Base-by-base conservation (phyloP, 331 rosid genomes). In the Quercus lobata region DNA sequence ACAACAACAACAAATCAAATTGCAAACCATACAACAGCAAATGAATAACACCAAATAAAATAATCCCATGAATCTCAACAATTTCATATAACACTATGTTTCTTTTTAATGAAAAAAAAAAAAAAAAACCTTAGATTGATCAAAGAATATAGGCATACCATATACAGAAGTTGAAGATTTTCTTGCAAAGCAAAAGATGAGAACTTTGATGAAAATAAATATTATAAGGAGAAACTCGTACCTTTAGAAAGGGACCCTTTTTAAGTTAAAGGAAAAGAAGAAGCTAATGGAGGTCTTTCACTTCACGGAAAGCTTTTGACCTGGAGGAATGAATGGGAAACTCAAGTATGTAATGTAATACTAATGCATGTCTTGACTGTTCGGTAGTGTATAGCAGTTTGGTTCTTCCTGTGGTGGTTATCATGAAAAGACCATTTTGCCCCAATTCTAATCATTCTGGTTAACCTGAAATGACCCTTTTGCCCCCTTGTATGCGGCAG, bases 231-330 rank as follows among this genome's bases (percentile, higher is more conserved):
- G 55, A 12, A 69, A 53, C 69, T 24, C 55, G 58, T 84, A 73
- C 84, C 74, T 24, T 69, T 44, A 35, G 76, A 73, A 80, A 77
- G 77, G 76, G 75, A 73, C 49, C 25, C 21, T 73, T 11, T 54
- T 73, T 11, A 49, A 49, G 54, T 68, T 61, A 21, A 78, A 71
- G 49, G 34, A 24, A 63, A 77, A 76, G 5, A 49, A 71, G 75
- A 49, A 63, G 75, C 49, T 30, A 29, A 70, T 14, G 80, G 34
- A 74, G 58, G 77, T 69, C 66, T 49, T 76, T 63, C 21, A 55
- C 65, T 35, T 79, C 83, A 76, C 74, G 83, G 80, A 79, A 79
- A 63, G 74, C 41, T 54, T 75, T 75, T 75, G 81, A 73, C 79
- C 82, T 37, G 62, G 46, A 41, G 12, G 46, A 41, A 12, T 9